Percentiles rank a stretch among this genome's conserved stretches.
phyloP scores from a whole-genome alignment of 2,329 filamentous ascomycete species.

The Pyrenochaeta sp. region DNA sequence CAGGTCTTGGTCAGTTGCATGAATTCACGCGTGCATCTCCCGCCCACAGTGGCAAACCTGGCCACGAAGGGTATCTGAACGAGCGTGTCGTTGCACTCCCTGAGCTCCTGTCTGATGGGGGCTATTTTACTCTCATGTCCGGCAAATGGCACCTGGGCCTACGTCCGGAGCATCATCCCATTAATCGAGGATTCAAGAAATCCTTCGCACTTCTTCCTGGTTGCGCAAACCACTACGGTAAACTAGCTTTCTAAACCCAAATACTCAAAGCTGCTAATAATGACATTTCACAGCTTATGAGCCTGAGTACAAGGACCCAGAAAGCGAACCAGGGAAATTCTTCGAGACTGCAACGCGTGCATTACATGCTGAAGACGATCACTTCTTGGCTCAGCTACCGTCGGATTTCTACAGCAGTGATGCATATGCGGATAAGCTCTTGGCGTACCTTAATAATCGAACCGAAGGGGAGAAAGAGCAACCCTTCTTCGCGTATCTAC shows the following conservation, averaged over 20 bases:
- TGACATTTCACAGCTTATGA: too few species aligned
- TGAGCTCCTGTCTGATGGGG: constrained; percentile 61
- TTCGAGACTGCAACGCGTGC: too few species aligned
- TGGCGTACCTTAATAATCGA: constrained; percentile 34
- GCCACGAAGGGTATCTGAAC: constrained; percentile 70
- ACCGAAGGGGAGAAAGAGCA: constrained; percentile 25
- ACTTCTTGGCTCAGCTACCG: neutral
- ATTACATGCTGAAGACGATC: constrained; percentile 1
- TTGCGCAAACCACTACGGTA: too few species aligned
- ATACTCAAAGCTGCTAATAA: too few species aligned
- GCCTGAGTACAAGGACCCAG: too few species aligned
- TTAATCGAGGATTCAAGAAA: too few species aligned
- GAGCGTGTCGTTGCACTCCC: constrained; percentile 65
- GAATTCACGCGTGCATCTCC: constrained; percentile 61
- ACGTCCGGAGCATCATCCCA: constrained; percentile 10
- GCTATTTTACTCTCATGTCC: constrained; percentile 20
- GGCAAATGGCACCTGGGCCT: constrained; percentile 22
- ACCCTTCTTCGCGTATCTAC: constrained; percentile 40
- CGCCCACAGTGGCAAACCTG: constrained; percentile 63
- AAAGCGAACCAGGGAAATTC: too few species aligned
- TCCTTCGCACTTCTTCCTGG: too few species aligned
- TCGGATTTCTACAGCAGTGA: constrained; percentile 45
- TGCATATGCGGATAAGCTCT: constrained; percentile 36
- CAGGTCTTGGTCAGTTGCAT: constrained; percentile 65
- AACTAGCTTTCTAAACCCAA: too few species aligned